These are phyloP conservation scores for Skeletonema potamos DNA, from an alignment of 108 stramenopile genomes.

Conservation along the genomic window DNA sequence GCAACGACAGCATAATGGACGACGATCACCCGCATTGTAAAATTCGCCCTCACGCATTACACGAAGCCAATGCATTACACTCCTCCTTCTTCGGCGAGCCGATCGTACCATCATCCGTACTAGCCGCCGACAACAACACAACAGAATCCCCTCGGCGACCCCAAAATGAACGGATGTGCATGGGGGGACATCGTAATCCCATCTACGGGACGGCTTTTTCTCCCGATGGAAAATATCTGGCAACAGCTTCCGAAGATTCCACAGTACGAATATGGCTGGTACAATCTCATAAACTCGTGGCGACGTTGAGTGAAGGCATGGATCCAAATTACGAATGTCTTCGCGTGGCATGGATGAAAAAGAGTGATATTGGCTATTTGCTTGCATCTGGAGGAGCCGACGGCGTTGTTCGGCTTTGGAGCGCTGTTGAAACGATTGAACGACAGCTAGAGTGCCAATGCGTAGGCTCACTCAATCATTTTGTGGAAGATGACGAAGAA, in stretches of 20 bases:
- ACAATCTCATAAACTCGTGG: constrained; percentile 44
- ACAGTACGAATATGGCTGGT: constrained; percentile 75
- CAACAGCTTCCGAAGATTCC: constrained; percentile 82
- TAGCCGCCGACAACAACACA: not conserved
- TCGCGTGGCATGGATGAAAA: constrained; percentile 66
- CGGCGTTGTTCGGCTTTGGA: constrained; percentile 51
- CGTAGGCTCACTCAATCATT: constrained; percentile 41
- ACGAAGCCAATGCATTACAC: constrained; percentile 33
- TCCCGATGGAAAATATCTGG: constrained; percentile 66
- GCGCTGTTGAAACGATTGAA: not conserved
- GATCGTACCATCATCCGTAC: not conserved
- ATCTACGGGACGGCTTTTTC: constrained; percentile 75
- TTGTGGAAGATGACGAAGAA: constrained; percentile 34
- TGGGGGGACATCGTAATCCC: constrained; percentile 71
- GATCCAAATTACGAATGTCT: constrained; percentile 69
- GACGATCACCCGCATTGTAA: not conserved
- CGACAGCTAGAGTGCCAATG: constrained; percentile 31
- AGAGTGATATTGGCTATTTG: constrained; percentile 6
- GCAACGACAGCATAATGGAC: not conserved
- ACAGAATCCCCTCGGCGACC: constrained; percentile 6
- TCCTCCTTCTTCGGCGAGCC: constrained; percentile 31
- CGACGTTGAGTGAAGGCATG: constrained; percentile 57
- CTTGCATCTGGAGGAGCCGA: constrained; percentile 55
- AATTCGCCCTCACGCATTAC: constrained; percentile 24
- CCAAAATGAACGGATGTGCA: constrained; percentile 59